phyloP scores from a whole-genome alignment of 192 early-diverging fungal genomes.

The Dimargaris xerosporica region DNA sequence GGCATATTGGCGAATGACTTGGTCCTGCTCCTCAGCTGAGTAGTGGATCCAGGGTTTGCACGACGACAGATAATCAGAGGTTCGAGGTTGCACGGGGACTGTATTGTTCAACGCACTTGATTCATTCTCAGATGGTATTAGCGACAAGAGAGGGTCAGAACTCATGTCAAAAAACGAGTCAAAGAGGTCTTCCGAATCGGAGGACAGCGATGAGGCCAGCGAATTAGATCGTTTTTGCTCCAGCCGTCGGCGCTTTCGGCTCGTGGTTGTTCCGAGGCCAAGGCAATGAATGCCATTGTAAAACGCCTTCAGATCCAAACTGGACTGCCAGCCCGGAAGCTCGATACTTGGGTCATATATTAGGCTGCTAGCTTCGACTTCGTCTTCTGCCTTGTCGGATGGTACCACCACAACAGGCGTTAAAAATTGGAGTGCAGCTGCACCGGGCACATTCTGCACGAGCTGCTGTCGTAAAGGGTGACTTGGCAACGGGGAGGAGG shows the following conservation, averaged over 20 bases:
- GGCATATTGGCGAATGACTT: background rate
- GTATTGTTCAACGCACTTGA: too few relatives aligned
- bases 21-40: background rate
- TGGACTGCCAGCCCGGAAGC: background rate
- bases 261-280: background rate
- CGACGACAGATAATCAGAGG: too few relatives aligned
- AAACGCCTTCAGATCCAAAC: background rate
- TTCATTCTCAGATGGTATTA: background rate
- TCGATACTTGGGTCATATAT: background rate
- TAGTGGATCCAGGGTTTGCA: background rate
- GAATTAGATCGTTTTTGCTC: background rate
- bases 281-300: background rate
- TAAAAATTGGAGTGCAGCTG: too few relatives aligned
- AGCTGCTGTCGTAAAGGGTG: background rate
- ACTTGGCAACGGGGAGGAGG: background rate
- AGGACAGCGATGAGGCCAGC: background rate
- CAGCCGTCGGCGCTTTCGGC: background rate
- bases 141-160: background rate
- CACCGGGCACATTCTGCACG: background rate
- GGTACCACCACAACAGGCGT: too few relatives aligned
- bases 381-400: background rate
- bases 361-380: background rate
- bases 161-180: too few relatives aligned
- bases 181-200: too few relatives aligned
- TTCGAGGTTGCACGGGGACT: too few relatives aligned